A percentile compares a stretch with the other conserved stretches of the same genome.
phyloP scores from a whole-genome alignment of 768 basidiomycete genomes.

The Daedalea quercina region DNA sequence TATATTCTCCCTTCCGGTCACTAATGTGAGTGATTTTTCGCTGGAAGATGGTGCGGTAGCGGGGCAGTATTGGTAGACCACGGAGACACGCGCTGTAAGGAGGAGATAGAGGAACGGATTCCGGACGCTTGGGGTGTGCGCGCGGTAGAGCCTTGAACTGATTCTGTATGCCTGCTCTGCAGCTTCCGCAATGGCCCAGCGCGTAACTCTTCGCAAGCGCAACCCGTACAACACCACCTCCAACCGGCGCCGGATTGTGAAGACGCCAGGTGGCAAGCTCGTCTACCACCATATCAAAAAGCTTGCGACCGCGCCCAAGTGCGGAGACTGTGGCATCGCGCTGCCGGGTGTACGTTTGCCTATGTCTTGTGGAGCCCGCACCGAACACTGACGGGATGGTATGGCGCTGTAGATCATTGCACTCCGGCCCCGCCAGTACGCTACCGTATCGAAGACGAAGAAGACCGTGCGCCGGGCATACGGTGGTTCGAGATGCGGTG shows the following conservation, averaged over 20 bases:
- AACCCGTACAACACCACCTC: slow-evolving; percentile 97
- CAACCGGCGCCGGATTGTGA: slow-evolving; percentile 89
- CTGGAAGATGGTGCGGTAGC: not conserved
- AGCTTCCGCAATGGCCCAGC: slow-evolving; percentile 79
- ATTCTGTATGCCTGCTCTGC: slow-evolving; percentile 12
- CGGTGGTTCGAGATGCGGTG: slow-evolving; percentile 95
- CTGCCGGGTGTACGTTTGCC: slow-evolving; percentile 79
- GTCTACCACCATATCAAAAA: slow-evolving; percentile 99
- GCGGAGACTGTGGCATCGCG: slow-evolving; percentile 95
- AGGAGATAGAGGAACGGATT: not conserved
- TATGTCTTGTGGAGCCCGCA: slow-evolving; percentile 2
- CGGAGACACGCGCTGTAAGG: too few relatives aligned
- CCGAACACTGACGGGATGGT: not conserved
- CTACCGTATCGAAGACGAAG: slow-evolving; percentile 92
- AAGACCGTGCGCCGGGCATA: slow-evolving; percentile 97
- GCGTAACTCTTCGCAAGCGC: slow-evolving; percentile 98
- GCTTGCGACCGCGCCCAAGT: slow-evolving; percentile 85
- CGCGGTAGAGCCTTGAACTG: not conserved
- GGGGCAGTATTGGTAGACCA: too few relatives aligned
- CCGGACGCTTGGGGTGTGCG: not conserved
- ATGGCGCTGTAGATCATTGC: slow-evolving; percentile 70
- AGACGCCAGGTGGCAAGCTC: slow-evolving; percentile 97
- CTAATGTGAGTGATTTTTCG: slow-evolving; percentile 13
- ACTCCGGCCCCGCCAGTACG: slow-evolving; percentile 93
- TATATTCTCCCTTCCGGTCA: slow-evolving; percentile 12